Evolutionary conservation across 106 monocot genomes (phyloP), one percentile per base, ranked within the genome.

Genomic region (Dendrobium nobile): DNA sequence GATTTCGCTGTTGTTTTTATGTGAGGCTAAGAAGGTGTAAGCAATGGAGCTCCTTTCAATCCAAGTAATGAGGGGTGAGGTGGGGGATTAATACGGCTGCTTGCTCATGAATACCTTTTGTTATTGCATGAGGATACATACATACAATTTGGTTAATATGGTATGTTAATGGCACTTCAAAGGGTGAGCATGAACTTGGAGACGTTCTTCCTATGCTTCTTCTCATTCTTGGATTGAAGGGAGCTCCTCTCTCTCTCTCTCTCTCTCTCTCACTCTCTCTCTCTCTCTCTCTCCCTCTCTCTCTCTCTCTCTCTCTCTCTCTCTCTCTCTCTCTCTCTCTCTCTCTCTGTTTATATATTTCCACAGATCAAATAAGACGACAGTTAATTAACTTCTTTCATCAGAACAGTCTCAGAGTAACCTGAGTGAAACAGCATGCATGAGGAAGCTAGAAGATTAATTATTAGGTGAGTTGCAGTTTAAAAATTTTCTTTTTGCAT

Each of bases 31-130:
- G 40, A 2, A 15, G 72, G 72, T 8, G 72, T 16, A 72, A 72
- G 16, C 16, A 72, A 72, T 72, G 72, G 72, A 72, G 72, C 72
- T 72, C 40, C 5, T 17, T 72, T 72, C 72, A 72, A 40, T 72
- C 40, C 11, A 72, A 72, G 33, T 28, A 17, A 27, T 37, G 72
- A 72, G 72, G 72, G 72, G 72, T 37, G 33, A 72, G 33, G 4
- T 33, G 28, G 40, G 72, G 72, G 72, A 27, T 40, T 72, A 17
- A 72, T 72, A 72, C 72, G 72, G 40, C 72, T 72, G 72, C 72
- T 72, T 15, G 72, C 40, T 72, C 72, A 72, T 72, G 72, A 37
- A 72, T 72, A 72, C 72, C 72, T 72, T 72, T 72, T 72, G 37
- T 10, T 28, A 37, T 33, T 16, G 70, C 33, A 64, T 72, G 72